A percentile compares a stretch with the other conserved stretches of the same genome.
Evolutionary conservation across 2,329 filamentous ascomycete genomes (phyloP).

Genomic region (Colletotrichum tabaci): DNA sequence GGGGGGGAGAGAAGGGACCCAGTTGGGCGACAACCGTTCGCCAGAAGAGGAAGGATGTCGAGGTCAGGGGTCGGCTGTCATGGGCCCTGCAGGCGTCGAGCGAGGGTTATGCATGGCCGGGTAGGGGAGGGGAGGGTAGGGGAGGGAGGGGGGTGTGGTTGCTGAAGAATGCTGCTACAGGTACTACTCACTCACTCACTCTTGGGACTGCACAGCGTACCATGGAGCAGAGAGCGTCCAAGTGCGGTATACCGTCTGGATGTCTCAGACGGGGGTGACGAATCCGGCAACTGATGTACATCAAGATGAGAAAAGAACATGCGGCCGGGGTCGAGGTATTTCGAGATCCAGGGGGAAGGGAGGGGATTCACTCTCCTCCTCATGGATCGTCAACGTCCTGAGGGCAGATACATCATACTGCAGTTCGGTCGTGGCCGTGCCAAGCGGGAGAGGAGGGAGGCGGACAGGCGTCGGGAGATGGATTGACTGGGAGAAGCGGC

Average conservation of each 20-base stretch:
- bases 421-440: conserved; percentile 36
- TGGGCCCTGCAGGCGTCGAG: conserved; percentile 43
- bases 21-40: conserved; percentile 37
- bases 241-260: conserved; percentile 27
- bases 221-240: not conserved
- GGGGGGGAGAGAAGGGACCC: conserved; percentile 22
- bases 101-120: conserved; percentile 47
- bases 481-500: not conserved
- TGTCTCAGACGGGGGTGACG: conserved; percentile 32
- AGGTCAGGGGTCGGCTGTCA: conserved; percentile 20
- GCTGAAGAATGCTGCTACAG: not conserved
- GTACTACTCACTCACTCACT: too few species aligned
- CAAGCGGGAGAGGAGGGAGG: conserved; percentile 12
- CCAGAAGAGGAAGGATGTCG: conserved; percentile 35
- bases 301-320: conserved; percentile 19
- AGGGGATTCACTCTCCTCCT: not conserved
- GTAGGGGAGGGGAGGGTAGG: conserved; percentile 42
- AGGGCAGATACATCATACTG: not conserved
- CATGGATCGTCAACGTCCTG: conserved; percentile 11
- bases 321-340: conserved; percentile 31
- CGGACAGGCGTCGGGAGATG: conserved; percentile 2
- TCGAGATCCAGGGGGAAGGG: conserved; percentile 9
- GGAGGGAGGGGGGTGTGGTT: conserved; percentile 46
- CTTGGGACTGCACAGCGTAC: too few species aligned
- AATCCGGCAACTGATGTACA: conserved; percentile 27